Percentiles rank a stretch among this genome's conserved stretches.
These are phyloP conservation scores for Leptomonas seymouri DNA, from an alignment of 208 protist genomes.

Conservation along the genomic window DNA sequence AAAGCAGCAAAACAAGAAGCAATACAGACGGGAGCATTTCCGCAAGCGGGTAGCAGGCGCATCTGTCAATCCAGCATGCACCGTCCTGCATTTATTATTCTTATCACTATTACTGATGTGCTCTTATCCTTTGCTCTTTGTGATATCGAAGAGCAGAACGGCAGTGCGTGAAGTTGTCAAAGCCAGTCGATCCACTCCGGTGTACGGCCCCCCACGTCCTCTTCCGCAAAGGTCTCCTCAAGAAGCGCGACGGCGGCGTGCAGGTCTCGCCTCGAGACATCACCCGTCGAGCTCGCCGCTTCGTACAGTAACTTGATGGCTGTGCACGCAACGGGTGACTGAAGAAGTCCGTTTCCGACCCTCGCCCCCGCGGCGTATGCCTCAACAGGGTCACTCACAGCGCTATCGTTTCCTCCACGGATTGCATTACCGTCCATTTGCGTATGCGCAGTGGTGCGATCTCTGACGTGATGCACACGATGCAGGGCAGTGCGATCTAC, in stretches of 20 bases:
- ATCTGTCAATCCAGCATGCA: no score
- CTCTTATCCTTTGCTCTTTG: no score
- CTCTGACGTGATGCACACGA: background rate
- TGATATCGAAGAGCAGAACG: background rate
- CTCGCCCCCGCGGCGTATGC: background rate
- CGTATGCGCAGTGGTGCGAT: no score
- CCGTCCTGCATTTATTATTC: no score
- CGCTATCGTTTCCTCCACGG: background rate
- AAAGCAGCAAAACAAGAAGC: background rate
- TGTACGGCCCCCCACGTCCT: background rate
- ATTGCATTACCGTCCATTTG: no score
- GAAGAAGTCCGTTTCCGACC: background rate
- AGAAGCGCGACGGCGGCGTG: conserved; percentile 44
- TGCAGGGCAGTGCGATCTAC: conserved; percentile 14
- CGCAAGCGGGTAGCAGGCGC: no score
- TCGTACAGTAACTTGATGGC: conserved; percentile 61
- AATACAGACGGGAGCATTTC: background rate
- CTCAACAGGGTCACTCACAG: background rate
- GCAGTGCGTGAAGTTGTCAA: no score
- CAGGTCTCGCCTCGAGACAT: conserved; percentile 49
- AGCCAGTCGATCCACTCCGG: background rate
- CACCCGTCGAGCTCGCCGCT: conserved; percentile 24
- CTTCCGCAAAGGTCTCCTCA: conserved; percentile 38
- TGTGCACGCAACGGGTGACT: conserved; percentile 35
- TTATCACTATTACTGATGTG: no score